phyloP scores from a whole-genome alignment of 2,329 filamentous ascomycete species.

The Orbilia quercus region DNA sequence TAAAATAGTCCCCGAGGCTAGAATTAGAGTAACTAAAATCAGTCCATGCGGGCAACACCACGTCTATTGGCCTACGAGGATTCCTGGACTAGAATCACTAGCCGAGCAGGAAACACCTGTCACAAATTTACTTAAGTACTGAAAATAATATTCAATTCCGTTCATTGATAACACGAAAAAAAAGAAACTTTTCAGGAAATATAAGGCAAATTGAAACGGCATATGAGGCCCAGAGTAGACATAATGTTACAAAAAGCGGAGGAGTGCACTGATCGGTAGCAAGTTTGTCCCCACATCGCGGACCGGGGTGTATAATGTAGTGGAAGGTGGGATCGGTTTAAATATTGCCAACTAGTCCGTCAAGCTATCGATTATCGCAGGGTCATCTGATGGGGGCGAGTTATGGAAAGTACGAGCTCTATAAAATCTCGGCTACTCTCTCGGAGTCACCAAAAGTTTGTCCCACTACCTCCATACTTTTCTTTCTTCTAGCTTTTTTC shows the following conservation, averaged over 20 bases:
- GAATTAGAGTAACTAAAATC: background rate
- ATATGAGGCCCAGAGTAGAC: background rate
- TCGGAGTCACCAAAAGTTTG: conserved; percentile 4
- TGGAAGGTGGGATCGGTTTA: conserved; percentile 20
- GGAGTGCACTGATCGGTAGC: conserved; percentile 23
- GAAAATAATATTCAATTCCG: background rate
- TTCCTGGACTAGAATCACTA: background rate
- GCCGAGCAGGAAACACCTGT: background rate
- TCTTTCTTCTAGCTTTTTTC: background rate
- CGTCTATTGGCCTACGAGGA: conserved; percentile 9
- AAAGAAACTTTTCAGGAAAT: conserved; percentile 1
- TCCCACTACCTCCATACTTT: background rate
- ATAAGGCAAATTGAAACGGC: background rate
- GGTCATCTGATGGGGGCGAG: conserved; percentile 17
- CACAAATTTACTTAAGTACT: background rate
- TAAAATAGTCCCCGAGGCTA: background rate
- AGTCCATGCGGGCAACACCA: conserved; percentile 12
- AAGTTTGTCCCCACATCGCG: conserved; percentile 25
- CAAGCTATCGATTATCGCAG: conserved; percentile 12
- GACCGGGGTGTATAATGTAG: conserved; percentile 26
- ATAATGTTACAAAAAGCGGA: conserved; percentile 35
- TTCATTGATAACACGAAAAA: conserved; percentile 38
- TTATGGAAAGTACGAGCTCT: conserved; percentile 23
- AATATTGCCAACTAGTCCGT: conserved; percentile 7
- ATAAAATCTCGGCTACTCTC: conserved; percentile 25